Percentiles rank a stretch among this genome's conserved stretches.
Evolutionary conservation across 2,329 filamentous ascomycete genomes (phyloP).

Genomic region (Ustilaginoidea virens): DNA sequence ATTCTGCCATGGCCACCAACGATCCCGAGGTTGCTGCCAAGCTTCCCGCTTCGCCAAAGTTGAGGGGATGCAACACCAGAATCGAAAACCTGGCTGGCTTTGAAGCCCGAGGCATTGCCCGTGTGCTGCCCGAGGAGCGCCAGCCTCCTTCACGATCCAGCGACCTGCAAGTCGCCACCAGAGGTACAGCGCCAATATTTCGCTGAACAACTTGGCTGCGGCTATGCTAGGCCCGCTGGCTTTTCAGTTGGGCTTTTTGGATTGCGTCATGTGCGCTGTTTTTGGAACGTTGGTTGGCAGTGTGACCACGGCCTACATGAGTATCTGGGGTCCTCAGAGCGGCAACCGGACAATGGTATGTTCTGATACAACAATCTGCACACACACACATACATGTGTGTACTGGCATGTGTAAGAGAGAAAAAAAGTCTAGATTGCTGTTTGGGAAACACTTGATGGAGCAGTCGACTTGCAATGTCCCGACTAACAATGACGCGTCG

Average conservation of each 20-base stretch:
- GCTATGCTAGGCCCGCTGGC: slow-evolving; percentile 53
- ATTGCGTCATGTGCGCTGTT: slow-evolving; percentile 54
- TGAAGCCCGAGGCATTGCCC: slow-evolving; percentile 23
- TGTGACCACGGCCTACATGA: slow-evolving; percentile 60
- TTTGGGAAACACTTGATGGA: no score
- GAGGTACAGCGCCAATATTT: slow-evolving; percentile 29
- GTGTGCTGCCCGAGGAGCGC: slow-evolving; percentile 21
- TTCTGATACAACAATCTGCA: no score
- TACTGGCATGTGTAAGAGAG: background rate
- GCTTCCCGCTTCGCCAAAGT: slow-evolving; percentile 1
- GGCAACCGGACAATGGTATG: slow-evolving; percentile 59
- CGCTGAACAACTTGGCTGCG: slow-evolving; percentile 40
- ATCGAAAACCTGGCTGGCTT: slow-evolving; percentile 19
- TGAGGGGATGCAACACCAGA: slow-evolving; percentile 9
- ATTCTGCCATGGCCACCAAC: background rate
- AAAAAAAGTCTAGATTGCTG: no score
- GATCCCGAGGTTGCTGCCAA: slow-evolving; percentile 1
- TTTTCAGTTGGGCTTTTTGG: slow-evolving; percentile 57
- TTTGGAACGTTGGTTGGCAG: slow-evolving; percentile 66
- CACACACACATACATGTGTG: no score
- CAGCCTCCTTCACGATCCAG: slow-evolving; percentile 15
- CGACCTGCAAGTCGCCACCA: slow-evolving; percentile 23
- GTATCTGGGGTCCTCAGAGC: slow-evolving; percentile 58
- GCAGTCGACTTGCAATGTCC: no score
- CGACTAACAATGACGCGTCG: no score